Base-by-base conservation (phyloP, 2,329 filamentous ascomycete species). In the Aspergillus proliferans region DNA sequence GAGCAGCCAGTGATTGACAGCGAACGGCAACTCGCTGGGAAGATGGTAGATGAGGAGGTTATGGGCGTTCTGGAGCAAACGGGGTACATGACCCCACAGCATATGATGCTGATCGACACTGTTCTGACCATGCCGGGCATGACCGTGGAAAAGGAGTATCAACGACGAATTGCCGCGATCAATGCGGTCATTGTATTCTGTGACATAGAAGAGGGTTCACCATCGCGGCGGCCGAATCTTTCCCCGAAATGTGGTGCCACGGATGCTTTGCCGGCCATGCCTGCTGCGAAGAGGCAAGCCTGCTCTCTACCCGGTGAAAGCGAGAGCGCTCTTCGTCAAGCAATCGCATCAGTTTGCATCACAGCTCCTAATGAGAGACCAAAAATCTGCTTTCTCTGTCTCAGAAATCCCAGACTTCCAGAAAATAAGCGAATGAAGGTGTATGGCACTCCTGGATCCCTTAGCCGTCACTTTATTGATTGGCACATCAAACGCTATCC, bases 1-100 rank as follows among this genome's bases (percentile, higher is more conserved):
- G 49, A 64, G 48, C 54, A 64, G 50, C 59, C 53, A n/a, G 59
- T 62, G 40, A 58, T 64, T 40, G 53, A 62, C 36, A 49, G 50
- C n/a, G 51, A 63, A 45, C 48, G 49, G 46, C 50, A 62, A 52
- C 51, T 63, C 8, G 47, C 59, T 6, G 54, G 57, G 51, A 61
- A 59, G 33, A 14, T 63, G 22, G 51, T 64, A 19, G 48, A 62
- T 46, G 40, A 51, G 53, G 46, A 63, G 49, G 56, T 62, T 2
- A 58, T 57, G 30, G 54, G 34, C n/a, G 47, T 56, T 30, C 40
- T 63, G 8, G n/a, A 63, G 47, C 41, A 47, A 24, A 58, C 54
- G 8, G 46, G 54, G 39, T 62, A 55, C 28, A 59, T 62, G 43
- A 53, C 53, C 48, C 55, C 46, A 6, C 41, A 62, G 49, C 44